Base-by-base conservation (phyloP, 164 flowering plant genomes). In the Stephania yunnanensis region DNA sequence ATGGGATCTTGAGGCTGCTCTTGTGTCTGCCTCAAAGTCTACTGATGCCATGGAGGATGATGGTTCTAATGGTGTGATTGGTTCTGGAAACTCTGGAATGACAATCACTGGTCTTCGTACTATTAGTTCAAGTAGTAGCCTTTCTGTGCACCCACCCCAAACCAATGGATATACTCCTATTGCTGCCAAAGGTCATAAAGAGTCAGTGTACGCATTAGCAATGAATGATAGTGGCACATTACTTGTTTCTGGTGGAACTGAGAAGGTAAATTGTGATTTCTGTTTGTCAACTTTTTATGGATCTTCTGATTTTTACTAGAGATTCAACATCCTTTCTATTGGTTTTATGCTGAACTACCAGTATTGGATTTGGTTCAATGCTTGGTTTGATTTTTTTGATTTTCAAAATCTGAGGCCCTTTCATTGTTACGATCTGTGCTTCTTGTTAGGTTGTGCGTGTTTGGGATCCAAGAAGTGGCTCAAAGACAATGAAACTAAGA, bases 181-280 rank as follows among this genome's bases (percentile, higher is more conserved):
- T 78, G 81, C 91, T 79, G 97, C 97, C 73, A 93, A 95, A 86
- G 99, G 99, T 73, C 99, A 95, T 76, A 95, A 95, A 83, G 98
- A 93, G 81, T 93, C 99, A 1, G 99, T 95, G 55, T 93, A 95
- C 86, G 97, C 99, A 74, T 81, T 95, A 80, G 97, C 96, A 70
- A 91, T 90, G 94, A 93, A 93, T 87, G 96, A 92, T 65, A 84
- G 85, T 82, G 97, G 94, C 74, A 88, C 87, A n/a, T 80, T 91
- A 77, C 97, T 95, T 73, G 99, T 93, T 73, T 95, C 99, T 85
- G 99, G 99, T 82, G 99, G 99, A 77, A 95, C 97, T 74, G 99
- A 95, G 80, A 95, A 92, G 98, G 99, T 93, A 89, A 53, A 66
- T 52, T 73, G 10, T 68, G 72, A 71, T 82, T 48, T 12, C 58